phyloP scores from a whole-genome alignment of 2,329 filamentous ascomycete species.

The Thielaviopsis populi region DNA sequence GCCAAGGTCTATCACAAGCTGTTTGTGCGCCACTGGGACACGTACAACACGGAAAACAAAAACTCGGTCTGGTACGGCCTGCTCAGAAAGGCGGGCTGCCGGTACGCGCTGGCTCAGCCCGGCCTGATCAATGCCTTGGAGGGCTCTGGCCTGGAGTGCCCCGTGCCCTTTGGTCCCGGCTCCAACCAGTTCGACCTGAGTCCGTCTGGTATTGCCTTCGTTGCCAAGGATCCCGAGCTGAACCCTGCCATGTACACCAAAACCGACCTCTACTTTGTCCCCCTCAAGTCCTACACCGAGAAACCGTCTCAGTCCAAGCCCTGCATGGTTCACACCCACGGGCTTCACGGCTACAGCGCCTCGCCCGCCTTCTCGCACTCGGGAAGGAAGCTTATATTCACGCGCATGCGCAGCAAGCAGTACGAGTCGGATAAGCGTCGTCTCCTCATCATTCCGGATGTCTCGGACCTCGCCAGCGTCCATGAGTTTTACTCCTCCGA shows the following conservation, averaged over 20 bases:
- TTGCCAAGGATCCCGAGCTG: conserved; percentile 57
- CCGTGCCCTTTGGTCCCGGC: conserved; percentile 65
- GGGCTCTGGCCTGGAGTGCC: conserved; percentile 45
- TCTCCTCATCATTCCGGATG: conserved; percentile 48
- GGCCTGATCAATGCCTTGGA: conserved; percentile 49
- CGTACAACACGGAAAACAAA: conserved; percentile 53
- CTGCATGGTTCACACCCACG: conserved; percentile 37
- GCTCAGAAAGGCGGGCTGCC: conserved; percentile 27
- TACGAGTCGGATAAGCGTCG: conserved; percentile 73
- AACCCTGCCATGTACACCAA: conserved; percentile 65
- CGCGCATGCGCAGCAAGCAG: conserved; percentile 58
- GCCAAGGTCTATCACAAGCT: conserved; percentile 59
- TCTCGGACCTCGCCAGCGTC: conserved; percentile 41
- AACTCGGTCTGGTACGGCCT: conserved; percentile 60
- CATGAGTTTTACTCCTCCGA: conserved; percentile 47
- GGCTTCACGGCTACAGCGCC: conserved; percentile 48
- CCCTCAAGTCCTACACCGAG: conserved; percentile 42
- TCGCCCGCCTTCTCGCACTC: conserved; percentile 60
- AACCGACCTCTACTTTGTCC: conserved; percentile 62
- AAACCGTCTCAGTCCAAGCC: conserved; percentile 29
- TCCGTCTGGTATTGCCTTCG: conserved; percentile 50
- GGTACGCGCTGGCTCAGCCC: conserved; percentile 29
- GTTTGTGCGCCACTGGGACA: conserved; percentile 73
- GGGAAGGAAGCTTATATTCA: conserved; percentile 57
- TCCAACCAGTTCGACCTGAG: conserved; percentile 67